A percentile compares a stretch with the other conserved stretches of the same genome.
These are phyloP conservation scores for Tubosaeta sp. DNA, from an alignment of 768 basidiomycete species.

Conservation along the genomic window DNA sequence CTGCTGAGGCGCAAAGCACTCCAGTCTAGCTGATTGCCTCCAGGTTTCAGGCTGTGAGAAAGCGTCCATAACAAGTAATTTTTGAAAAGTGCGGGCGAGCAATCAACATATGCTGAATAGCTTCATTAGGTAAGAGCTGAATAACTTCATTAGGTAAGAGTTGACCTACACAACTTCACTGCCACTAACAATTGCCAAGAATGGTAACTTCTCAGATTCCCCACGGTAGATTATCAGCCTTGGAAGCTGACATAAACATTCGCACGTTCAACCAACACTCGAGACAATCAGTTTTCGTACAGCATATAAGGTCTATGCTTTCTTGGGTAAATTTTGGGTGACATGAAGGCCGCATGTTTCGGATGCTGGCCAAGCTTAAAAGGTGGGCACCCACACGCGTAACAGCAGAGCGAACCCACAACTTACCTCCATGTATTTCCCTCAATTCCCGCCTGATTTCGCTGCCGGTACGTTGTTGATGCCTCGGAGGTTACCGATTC, in stretches of 20 bases:
- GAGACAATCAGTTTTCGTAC: constrained; percentile 7
- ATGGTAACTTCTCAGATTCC: constrained; percentile 13
- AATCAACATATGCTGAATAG: constrained; percentile 7
- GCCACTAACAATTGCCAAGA: constrained; percentile 23
- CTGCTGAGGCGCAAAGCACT: too few species aligned
- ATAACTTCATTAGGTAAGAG: constrained; percentile 18
- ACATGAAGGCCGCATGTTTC: constrained; percentile 15
- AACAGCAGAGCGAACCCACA: constrained; percentile 5
- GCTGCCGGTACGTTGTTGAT: constrained; percentile 4
- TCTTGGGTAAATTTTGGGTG: constrained; percentile 25
- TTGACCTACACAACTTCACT: not conserved
- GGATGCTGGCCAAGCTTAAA: constrained; percentile 19
- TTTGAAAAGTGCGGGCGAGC: constrained; percentile 6
- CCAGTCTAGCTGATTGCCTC: too few species aligned
- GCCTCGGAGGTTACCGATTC: constrained; percentile 16
- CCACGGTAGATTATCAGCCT: constrained; percentile 6
- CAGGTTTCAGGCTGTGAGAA: too few species aligned
- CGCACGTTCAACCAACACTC: constrained; percentile 27
- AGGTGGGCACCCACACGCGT: constrained; percentile 16
- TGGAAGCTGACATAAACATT: constrained; percentile 27
- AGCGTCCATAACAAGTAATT: constrained; percentile 21
- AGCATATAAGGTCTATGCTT: constrained; percentile 22
- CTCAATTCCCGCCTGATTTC: not conserved
- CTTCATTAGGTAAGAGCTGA: not conserved
- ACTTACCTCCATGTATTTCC: constrained; percentile 2